phyloP scores from a whole-genome alignment of 23 red algal species.

The Cyanidiococcus yangmingshanensis region DNA sequence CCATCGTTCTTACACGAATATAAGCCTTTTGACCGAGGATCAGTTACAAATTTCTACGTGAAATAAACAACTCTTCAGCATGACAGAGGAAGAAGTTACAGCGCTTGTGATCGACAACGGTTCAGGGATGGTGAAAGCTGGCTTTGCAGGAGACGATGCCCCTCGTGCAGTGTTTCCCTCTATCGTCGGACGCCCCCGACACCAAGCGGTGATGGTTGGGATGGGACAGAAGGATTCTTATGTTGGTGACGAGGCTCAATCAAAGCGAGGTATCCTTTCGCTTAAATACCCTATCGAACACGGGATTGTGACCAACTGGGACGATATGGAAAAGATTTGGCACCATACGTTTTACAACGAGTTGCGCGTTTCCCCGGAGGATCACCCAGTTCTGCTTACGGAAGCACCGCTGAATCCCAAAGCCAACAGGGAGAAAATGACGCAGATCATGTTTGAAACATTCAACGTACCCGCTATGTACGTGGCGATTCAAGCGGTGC shows the following conservation, averaged over 20 bases:
- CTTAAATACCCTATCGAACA: slow-evolving; percentile 99
- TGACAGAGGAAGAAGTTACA: slow-evolving; percentile 20
- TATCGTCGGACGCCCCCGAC: slow-evolving; percentile 79
- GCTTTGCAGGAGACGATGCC: slow-evolving; percentile 92
- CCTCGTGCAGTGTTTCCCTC: slow-evolving; percentile 92
- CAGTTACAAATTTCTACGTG: too few relatives aligned
- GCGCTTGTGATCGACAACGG: slow-evolving; percentile 98
- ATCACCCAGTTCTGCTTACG: slow-evolving; percentile 85
- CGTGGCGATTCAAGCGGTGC: slow-evolving; percentile 95
- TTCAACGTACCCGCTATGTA: slow-evolving; percentile 97
- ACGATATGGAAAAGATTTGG: slow-evolving; percentile 99
- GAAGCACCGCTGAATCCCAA: slow-evolving; percentile 98
- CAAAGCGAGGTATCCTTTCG: slow-evolving; percentile 77
- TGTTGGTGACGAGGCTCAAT: slow-evolving; percentile 92
- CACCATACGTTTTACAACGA: slow-evolving; percentile 88
- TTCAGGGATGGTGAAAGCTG: slow-evolving; percentile 87
- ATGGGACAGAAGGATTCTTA: slow-evolving; percentile 94
- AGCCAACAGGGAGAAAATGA: slow-evolving; percentile 82
- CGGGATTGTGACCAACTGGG: slow-evolving; percentile 99
- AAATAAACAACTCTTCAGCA: not conserved
- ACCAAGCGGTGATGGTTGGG: slow-evolving; percentile 96
- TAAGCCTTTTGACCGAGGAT: too few relatives aligned
- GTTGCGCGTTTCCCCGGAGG: slow-evolving; percentile 85
- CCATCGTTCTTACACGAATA: too few relatives aligned
- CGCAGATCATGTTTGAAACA: slow-evolving; percentile 98